Evolutionary conservation across 768 basidiomycete genomes (phyloP), one percentile per base, ranked within the genome.

Genomic region (Hygrophoropsis aurantiaca): DNA sequence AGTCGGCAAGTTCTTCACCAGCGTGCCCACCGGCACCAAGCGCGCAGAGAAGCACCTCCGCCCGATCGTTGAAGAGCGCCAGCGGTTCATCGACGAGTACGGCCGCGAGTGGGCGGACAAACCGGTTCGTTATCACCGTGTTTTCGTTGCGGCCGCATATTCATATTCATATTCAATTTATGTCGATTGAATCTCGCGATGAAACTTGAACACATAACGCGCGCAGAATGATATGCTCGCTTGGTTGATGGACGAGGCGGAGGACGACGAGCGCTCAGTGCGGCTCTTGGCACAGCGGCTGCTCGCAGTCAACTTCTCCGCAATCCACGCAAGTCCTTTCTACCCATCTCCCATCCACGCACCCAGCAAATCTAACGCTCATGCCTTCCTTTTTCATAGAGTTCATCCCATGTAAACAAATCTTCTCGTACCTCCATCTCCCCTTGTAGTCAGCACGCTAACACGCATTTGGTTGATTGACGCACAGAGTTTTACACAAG

Each of bases 1-100:
- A 3, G 57, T 52, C 15, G 50, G 39, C 16, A 25, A 26, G 16
- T 39, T 63, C 11, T 21, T 61, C 9, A 51, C 51, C 6, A 52
- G 33, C 1, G n/a, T 57, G 2, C n/a, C 32, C 4, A 35, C 19
- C 15, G 42, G 35, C n/a, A 27, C 49, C 7, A 42, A 37, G 7
- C 50, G 43, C 0, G 60, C 42, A 5, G 35, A 49, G 21, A 49
- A 51, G 21, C 42, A 52, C 21, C 46, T 71, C 34, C 53, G 55
- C 38, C 65, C 68, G 9, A 49, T 69, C 10, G 60, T 69, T 44
- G 53, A 61, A n/a, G 59, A 69, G 13, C 57, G 71, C 5, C 51
- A 48, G 26, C 41, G 36, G 11, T 53, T 50, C 35, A 46, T 59
- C 23, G 47, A 56, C 2, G 50, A 66, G 23, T 50, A 59, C 5